Evolutionary conservation across 768 basidiomycete genomes (phyloP).

Genomic region (Calocybe gangraenosa): DNA sequence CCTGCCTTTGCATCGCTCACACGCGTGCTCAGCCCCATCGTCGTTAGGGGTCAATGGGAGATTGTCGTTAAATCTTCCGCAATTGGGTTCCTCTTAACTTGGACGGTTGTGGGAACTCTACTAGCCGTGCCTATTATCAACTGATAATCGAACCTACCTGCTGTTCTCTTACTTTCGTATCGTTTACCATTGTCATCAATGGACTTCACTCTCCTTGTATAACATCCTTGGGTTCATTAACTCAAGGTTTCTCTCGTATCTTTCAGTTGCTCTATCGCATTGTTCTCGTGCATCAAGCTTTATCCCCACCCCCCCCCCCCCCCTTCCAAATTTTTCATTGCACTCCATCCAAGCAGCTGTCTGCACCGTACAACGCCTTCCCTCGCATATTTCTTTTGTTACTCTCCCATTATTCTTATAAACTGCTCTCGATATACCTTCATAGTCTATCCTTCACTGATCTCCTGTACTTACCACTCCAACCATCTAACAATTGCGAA

Average conservation of each 20-base stretch:
- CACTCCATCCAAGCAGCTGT: neutral
- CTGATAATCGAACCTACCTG: neutral
- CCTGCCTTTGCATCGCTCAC: slow-evolving; percentile 77
- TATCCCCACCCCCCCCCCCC: neutral
- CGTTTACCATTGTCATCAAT: neutral
- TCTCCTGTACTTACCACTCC: neutral
- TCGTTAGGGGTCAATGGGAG: slow-evolving; percentile 83
- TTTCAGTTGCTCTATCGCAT: too few species aligned
- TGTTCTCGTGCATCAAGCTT: too few species aligned
- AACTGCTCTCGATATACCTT: neutral
- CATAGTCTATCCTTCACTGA: neutral
- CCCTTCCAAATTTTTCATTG: too few species aligned
- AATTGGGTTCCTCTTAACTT: slow-evolving; percentile 42
- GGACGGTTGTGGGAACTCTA: slow-evolving; percentile 35
- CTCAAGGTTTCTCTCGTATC: too few species aligned
- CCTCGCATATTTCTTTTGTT: neutral
- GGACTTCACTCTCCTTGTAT: neutral
- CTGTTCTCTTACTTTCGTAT: neutral
- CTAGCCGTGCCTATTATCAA: slow-evolving; percentile 25
- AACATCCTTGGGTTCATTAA: neutral
- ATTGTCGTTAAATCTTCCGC: slow-evolving; percentile 62
- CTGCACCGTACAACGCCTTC: slow-evolving; percentile 4
- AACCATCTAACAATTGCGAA: too few species aligned
- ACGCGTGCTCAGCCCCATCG: slow-evolving; percentile 60
- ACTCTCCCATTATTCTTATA: neutral